Conservation (phyloP, 169 alveolate genomes). For the Neospora caninum region DNA sequence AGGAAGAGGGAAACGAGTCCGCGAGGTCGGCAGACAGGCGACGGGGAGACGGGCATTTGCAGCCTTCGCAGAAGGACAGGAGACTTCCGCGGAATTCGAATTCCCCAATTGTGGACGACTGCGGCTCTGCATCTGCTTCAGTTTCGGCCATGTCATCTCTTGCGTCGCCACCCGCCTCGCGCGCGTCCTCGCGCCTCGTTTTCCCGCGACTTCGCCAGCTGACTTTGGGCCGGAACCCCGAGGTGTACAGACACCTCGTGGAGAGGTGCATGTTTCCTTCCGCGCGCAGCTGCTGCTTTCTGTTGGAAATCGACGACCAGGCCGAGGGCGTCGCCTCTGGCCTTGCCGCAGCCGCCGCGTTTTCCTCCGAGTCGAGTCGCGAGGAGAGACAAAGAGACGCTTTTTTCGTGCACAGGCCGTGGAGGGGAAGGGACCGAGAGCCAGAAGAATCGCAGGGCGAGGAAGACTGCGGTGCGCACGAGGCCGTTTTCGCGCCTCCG, state of each 20-base stretch:
- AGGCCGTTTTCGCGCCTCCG: neutral
- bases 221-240: constrained; percentile 5
- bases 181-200: neutral
- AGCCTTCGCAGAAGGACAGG: too few relatives aligned
- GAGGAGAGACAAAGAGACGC: too few relatives aligned
- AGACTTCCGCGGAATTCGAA: too few relatives aligned
- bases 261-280: neutral
- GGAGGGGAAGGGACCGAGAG: neutral
- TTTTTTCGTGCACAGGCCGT: too few relatives aligned
- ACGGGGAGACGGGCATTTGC: too few relatives aligned
- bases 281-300: neutral
- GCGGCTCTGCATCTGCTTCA: too few relatives aligned
- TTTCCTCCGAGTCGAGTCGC: neutral
- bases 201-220: neutral
- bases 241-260: constrained; percentile 27
- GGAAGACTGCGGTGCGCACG: neutral
- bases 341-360: constrained; percentile 1
- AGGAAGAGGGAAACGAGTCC: neutral
- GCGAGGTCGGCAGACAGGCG: too few relatives aligned
- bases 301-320: constrained; percentile 20
- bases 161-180: too few relatives aligned
- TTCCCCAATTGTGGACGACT: too few relatives aligned
- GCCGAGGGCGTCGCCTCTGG: neutral
- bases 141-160: too few relatives aligned
- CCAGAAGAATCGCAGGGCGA: neutral